Conservation (phyloP, 176 grass and related monocot genomes). For the bread wheat (Triticum aestivum) region IWGSC_CS_RefSeq_v2.1 NC_057794.1:13808457-13808956, state of each 20-base stretch:
- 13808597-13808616: constrained; percentile 36
- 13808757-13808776: constrained; percentile 26
- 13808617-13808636: constrained; percentile 45
- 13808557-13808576: constrained; percentile 43
- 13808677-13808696: not conserved
- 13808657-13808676: constrained; percentile 1
- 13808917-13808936: constrained; percentile 26
- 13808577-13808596: constrained; percentile 35
- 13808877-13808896: not conserved
- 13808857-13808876: constrained; percentile 13
- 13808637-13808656: constrained; percentile 40
- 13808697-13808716: constrained; percentile 5
- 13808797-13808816: constrained; percentile 25
- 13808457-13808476: not conserved
- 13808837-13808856: constrained; percentile 27
- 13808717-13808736: constrained; percentile 23
- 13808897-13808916: constrained; percentile 5
- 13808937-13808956: not conserved
- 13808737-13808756: constrained; percentile 29
- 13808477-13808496: not conserved
- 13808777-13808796: constrained; percentile 23
- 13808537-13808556: constrained; percentile 38
- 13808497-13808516: constrained; percentile 23
- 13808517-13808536: constrained; percentile 43
- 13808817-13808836: not conserved